Evolutionary conservation across 2,329 filamentous ascomycete genomes (phyloP).

Genomic region (Dactylellina drechsleri): DNA sequence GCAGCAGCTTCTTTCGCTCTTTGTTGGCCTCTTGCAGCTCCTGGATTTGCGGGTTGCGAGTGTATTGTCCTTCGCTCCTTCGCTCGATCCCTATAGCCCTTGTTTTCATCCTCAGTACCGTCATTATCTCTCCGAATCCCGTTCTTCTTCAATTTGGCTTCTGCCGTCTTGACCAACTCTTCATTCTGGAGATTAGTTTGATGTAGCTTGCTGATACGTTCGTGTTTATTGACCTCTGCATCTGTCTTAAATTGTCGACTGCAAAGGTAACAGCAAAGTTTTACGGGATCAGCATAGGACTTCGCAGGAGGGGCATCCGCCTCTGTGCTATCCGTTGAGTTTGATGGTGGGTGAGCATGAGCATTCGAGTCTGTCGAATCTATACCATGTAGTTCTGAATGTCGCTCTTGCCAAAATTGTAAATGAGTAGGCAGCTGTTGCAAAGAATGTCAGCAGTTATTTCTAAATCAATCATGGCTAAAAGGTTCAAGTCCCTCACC

Average conservation of each 20-base stretch:
- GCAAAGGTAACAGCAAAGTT: constrained; percentile 72
- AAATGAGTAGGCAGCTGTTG: constrained; percentile 71
- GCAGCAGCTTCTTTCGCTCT: constrained; percentile 60
- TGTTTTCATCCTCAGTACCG: constrained; percentile 35
- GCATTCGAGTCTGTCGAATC: constrained; percentile 42
- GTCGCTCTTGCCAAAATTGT: constrained; percentile 77
- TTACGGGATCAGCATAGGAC: constrained; percentile 71
- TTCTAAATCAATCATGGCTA: neutral
- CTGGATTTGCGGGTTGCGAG: constrained; percentile 70
- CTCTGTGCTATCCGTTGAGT: constrained; percentile 56
- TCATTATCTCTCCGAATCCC: constrained; percentile 57
- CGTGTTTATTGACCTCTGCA: constrained; percentile 70
- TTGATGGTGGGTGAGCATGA: constrained; percentile 54
- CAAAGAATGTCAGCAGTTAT: constrained; percentile 53
- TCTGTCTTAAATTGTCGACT: constrained; percentile 69
- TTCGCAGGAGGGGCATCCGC: constrained; percentile 63
- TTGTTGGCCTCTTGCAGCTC: constrained; percentile 58
- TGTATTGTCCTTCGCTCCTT: constrained; percentile 73
- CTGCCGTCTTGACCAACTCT: constrained; percentile 62
- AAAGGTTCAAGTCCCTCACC: constrained; percentile 41
- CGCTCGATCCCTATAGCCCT: constrained; percentile 73
- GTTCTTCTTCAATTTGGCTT: constrained; percentile 61
- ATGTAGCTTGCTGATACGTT: constrained; percentile 70
- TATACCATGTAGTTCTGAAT: constrained; percentile 72
- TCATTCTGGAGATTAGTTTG: constrained; percentile 68